phyloP scores from a whole-genome alignment of 2,329 filamentous ascomycete genomes.

The Ophiosphaerella korrae region DNA sequence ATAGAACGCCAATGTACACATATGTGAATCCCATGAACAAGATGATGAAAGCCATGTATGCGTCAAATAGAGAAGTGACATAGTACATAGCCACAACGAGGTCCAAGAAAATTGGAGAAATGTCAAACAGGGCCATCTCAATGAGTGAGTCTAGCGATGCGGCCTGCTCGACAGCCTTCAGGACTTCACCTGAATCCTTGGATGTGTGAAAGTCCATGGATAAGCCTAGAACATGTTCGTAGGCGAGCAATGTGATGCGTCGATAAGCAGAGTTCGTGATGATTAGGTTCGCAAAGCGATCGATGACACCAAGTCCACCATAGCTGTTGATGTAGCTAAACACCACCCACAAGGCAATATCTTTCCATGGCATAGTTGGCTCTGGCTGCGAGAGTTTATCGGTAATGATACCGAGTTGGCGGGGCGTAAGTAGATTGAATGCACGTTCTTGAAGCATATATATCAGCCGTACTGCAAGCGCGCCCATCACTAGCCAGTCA shows the following conservation, averaged over 20 bases:
- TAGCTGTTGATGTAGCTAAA: constrained; percentile 56
- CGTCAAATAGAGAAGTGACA: constrained; percentile 66
- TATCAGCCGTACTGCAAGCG: constrained; percentile 67
- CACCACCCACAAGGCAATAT: constrained; percentile 58
- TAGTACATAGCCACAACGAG: constrained; percentile 65
- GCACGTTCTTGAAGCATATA: constrained; percentile 73
- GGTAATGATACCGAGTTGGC: constrained; percentile 79
- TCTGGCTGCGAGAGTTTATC: constrained; percentile 64
- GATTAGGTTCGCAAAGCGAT: constrained; percentile 59
- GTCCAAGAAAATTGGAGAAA: constrained; percentile 67
- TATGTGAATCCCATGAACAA: constrained; percentile 53
- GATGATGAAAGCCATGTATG: constrained; percentile 52
- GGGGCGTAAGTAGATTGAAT: constrained; percentile 77
- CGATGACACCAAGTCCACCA: constrained; percentile 58
- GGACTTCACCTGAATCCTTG: constrained; percentile 68
- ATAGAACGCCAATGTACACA: constrained; percentile 56
- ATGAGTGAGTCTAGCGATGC: constrained; percentile 64
- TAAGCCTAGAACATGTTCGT: constrained; percentile 70
- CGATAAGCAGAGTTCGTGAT: constrained; percentile 64
- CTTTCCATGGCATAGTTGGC: constrained; percentile 56
- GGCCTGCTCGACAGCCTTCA: constrained; percentile 68
- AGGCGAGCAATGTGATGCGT: constrained; percentile 64
- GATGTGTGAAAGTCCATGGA: constrained; percentile 73
- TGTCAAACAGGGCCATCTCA: constrained; percentile 63
- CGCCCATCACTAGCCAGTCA: constrained; percentile 68